Percentiles rank a stretch among this genome's conserved stretches.
phyloP scores from a whole-genome alignment of 345 rosid species.

The Angophora floribunda region DNA sequence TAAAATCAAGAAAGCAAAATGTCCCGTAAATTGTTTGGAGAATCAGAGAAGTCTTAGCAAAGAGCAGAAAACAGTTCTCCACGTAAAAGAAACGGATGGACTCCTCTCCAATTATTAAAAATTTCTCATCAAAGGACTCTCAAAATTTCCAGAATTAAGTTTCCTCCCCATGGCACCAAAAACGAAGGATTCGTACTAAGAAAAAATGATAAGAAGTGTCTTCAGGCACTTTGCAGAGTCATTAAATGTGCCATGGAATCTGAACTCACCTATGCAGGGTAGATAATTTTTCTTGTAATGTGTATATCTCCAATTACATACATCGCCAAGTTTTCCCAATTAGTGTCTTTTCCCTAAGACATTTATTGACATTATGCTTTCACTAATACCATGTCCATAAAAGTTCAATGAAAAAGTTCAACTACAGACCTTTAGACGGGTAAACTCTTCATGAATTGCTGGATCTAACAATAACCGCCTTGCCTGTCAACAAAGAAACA shows the following conservation, averaged over 20 bases:
- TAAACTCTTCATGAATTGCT: conserved; percentile 93
- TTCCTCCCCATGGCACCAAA: background rate
- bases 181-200: background rate
- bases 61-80: background rate
- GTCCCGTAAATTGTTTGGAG: background rate
- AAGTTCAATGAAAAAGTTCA: conserved; percentile 8
- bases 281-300: background rate
- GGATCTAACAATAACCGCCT: conserved; percentile 93
- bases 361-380: background rate
- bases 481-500: conserved; percentile 42
- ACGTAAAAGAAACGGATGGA: background rate
- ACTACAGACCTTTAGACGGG: conserved; percentile 56
- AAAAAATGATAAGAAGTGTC: background rate
- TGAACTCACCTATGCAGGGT: background rate
- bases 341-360: background rate
- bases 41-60: background rate
- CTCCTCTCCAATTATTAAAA: background rate
- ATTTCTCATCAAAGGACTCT: background rate
- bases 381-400: background rate
- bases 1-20: background rate
- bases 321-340: background rate
- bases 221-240: background rate
- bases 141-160: background rate
- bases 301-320: background rate
- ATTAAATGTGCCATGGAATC: background rate